Base-by-base conservation (phyloP, 306 rosid species). In the Fragaria ananassa region DNA sequence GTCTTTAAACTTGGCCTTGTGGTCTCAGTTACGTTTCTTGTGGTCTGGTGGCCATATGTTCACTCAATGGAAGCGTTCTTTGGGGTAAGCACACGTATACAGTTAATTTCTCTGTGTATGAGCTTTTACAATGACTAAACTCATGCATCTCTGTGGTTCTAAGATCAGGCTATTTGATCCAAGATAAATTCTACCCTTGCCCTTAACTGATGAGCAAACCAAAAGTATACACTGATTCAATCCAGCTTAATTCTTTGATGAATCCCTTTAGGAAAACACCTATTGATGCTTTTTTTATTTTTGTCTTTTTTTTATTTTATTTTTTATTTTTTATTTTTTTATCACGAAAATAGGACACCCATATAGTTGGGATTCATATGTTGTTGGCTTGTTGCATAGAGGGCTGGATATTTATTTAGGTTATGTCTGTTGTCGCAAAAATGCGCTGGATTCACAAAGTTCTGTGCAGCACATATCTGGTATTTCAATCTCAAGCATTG, bases 1-100 rank as follows among this genome's bases (percentile, higher is more conserved):
- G 92, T 92, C 64, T 78, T 80, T 37, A 95, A 90, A 88, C 85
- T 95, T 71, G 97, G 99, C 57, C 58, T 92, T 25, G 58, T 85
- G 68, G 99, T 92, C 83, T 17, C 91, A 27, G 97, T 92, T 75
- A 92, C 93, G 12, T 90, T 92, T 82, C 80, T 87, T 71, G 78
- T 83, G 49, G 83, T 92, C 62, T 95, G 99, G 99, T 88, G 89
- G 97, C 99, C 97, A 21, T 95, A 89, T 81, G 83, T 95, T 42
- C 76, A 88, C 81, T 95, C 99, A 61, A 70, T 23, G 9, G 86
- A 92, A 69, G 85, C 93, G 58, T 12, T 86, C 83, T 82, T 88
- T 61, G 88, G 82, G 97, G 97, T 92, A 84, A 70, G 53, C 44
- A 60, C 35, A 25, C 31, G 27, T 34, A 29, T 27, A 35, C 13